A percentile compares a stretch with the other conserved stretches of the same genome.
Conservation (phyloP, 164 flowering plant genomes). For the Cinnamomum chago region DNA sequence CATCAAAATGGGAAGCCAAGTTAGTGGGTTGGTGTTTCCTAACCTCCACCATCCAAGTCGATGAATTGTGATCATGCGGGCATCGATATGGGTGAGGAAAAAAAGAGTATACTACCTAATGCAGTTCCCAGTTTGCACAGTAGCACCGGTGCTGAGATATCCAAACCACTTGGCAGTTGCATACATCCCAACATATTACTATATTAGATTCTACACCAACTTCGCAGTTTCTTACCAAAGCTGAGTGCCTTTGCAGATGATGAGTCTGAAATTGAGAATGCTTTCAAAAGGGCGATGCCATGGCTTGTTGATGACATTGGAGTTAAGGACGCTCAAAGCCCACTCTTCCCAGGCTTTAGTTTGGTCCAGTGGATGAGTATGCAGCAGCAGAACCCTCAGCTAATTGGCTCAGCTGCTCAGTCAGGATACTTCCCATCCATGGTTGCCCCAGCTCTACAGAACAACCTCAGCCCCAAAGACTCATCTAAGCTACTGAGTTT, state of each 20-base stretch:
- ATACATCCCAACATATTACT: not conserved
- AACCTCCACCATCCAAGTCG: not conserved
- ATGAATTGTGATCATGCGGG: not conserved
- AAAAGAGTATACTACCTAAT: not conserved
- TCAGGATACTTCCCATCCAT: constrained; percentile 56
- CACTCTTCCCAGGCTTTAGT: constrained; percentile 81
- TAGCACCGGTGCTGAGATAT: not conserved
- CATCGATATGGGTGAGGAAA: not conserved
- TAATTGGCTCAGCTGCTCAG: constrained; percentile 44
- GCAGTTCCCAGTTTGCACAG: not conserved
- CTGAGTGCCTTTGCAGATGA: constrained; percentile 54
- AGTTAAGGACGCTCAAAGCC: constrained; percentile 63
- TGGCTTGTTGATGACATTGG: constrained; percentile 87
- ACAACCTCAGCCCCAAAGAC: constrained; percentile 50
- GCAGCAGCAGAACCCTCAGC: constrained; percentile 74
- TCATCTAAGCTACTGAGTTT: constrained; percentile 76
- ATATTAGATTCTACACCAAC: not conserved
- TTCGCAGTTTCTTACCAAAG: constrained; percentile 13
- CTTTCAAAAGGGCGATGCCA: constrained; percentile 84
- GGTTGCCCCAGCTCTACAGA: constrained; percentile 48
- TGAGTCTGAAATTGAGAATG: constrained; percentile 70
- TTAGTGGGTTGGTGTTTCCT: not conserved
- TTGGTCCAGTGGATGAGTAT: constrained; percentile 96
- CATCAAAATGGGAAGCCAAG: not conserved
- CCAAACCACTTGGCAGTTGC: not conserved